Conservation (phyloP, 2,329 filamentous ascomycete genomes). For the Ceratocystis eucalypticola region DNA sequence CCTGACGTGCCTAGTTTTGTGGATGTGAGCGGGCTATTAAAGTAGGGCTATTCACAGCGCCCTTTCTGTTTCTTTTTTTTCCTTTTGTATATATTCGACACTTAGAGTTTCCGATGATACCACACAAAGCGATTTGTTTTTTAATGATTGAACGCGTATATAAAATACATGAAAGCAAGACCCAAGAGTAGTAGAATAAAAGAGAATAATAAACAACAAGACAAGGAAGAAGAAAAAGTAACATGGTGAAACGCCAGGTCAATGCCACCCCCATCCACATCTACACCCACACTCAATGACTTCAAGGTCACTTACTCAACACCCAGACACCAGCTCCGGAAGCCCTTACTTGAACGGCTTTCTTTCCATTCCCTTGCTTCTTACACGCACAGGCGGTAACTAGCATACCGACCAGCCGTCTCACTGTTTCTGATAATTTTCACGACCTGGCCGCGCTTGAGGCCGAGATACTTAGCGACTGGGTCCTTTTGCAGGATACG, state of each 20-base stretch:
- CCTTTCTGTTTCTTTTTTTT: background rate
- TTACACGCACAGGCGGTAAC: conserved; percentile 63
- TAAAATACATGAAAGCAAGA: background rate
- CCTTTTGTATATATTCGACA: conserved; percentile 6
- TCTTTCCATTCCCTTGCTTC: background rate
- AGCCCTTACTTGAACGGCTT: background rate
- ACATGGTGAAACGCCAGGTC: conserved; percentile 14
- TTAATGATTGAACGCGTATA: conserved; percentile 1
- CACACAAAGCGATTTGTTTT: conserved; percentile 18
- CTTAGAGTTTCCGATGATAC: conserved; percentile 16
- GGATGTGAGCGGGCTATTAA: conserved; percentile 32
- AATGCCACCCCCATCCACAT: conserved; percentile 8
- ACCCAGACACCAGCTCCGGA: background rate
- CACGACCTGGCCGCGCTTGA: conserved; percentile 85
- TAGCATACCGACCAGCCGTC: conserved; percentile 91
- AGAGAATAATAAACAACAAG: conserved; percentile 9
- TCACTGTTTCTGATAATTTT: conserved; percentile 96
- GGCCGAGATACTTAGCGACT: conserved; percentile 78
- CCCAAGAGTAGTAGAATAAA: background rate
- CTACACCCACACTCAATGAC: background rate
- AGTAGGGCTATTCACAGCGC: conserved; percentile 19
- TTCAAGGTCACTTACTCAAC: background rate
- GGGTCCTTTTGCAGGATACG: conserved; percentile 85
- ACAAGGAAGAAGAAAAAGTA: conserved; percentile 14
- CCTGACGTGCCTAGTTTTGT: conserved; percentile 17